A percentile compares a stretch with the other conserved stretches of the same genome.
Evolutionary conservation across 75 land plant genomes (phyloP).

Genomic region (Ceratopteris richardii): DNA sequence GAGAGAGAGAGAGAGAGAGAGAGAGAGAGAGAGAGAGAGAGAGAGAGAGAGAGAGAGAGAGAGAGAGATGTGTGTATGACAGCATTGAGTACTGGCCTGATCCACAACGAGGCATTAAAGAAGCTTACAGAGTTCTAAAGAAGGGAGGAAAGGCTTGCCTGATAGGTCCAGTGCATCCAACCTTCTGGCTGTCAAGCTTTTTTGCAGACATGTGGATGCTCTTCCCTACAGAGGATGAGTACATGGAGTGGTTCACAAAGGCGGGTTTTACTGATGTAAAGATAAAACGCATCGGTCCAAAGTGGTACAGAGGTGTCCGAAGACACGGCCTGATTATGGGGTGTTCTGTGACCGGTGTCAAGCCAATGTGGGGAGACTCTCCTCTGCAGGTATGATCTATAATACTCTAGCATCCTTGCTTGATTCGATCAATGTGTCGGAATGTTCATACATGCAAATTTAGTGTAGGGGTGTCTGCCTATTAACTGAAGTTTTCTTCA

Average conservation of each 20-base stretch:
- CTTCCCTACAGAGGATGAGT: conserved; percentile 96
- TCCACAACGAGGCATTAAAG: conserved; percentile 91
- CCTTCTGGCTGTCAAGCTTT: conserved; percentile 88
- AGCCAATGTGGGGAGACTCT: conserved; percentile 82
- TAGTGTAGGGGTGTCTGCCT: too few species aligned
- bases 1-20: too few species aligned
- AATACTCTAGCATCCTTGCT: too few species aligned
- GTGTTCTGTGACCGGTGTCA: conserved; percentile 92
- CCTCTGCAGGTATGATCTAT: conserved; percentile 66
- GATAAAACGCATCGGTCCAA: conserved; percentile 92
- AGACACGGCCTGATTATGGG: conserved; percentile 96
- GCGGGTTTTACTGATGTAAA: conserved; percentile 91
- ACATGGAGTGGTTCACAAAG: conserved; percentile 95
- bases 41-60: too few species aligned
- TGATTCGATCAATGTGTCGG: too few species aligned
- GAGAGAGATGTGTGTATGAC: too few species aligned
- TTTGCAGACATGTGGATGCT: conserved; percentile 99
- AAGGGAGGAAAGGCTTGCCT: conserved; percentile 84
- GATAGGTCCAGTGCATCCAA: conserved; percentile 94
- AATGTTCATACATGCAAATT: too few species aligned
- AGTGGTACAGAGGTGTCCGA: conserved; percentile 96
- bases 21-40: too few species aligned
- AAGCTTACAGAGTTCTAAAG: conserved; percentile 89
- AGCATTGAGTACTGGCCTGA: conserved; percentile 99
- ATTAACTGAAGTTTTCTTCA: too few species aligned